Evolutionary conservation across 2,329 filamentous ascomycete species (phyloP).

Genomic region (Domatiomyces catenatus): DNA sequence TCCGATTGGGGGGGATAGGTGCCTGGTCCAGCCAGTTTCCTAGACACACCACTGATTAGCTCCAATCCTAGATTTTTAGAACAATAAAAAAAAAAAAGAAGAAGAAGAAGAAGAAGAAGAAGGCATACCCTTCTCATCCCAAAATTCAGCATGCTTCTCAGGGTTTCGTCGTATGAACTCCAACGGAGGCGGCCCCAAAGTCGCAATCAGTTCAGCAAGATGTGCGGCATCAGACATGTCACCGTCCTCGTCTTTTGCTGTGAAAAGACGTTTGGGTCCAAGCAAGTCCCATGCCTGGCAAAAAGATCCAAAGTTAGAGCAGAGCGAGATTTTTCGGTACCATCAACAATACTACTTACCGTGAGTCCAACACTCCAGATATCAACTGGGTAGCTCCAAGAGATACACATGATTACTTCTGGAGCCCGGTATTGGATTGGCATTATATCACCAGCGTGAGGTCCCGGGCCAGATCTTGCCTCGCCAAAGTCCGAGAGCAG

Average conservation of each 20-base stretch:
- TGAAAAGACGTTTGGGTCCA: slow-evolving; percentile 4
- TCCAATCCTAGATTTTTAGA: too few species aligned
- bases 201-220: slow-evolving; percentile 5
- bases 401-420: slow-evolving; percentile 19
- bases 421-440: slow-evolving; percentile 19
- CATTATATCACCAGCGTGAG: slow-evolving; percentile 15
- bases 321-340: not conserved
- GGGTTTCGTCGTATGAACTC: slow-evolving; percentile 2
- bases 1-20: not conserved
- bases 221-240: not conserved
- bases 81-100: too few species aligned
- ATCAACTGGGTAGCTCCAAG: slow-evolving; percentile 18
- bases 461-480: slow-evolving; percentile 11
- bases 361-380: slow-evolving; percentile 20
- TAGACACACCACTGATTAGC: not conserved
- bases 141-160: not conserved
- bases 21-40: not conserved
- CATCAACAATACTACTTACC: slow-evolving; percentile 6
- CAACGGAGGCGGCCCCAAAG: slow-evolving; percentile 2
- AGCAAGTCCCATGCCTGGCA: slow-evolving; percentile 5
- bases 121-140: not conserved
- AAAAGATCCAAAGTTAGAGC: not conserved
- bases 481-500: slow-evolving; percentile 20
- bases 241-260: slow-evolving; percentile 1
- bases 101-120: not conserved